Base-by-base conservation (phyloP, 2,329 filamentous ascomycete species). In the Bertia moriformis region DNA sequence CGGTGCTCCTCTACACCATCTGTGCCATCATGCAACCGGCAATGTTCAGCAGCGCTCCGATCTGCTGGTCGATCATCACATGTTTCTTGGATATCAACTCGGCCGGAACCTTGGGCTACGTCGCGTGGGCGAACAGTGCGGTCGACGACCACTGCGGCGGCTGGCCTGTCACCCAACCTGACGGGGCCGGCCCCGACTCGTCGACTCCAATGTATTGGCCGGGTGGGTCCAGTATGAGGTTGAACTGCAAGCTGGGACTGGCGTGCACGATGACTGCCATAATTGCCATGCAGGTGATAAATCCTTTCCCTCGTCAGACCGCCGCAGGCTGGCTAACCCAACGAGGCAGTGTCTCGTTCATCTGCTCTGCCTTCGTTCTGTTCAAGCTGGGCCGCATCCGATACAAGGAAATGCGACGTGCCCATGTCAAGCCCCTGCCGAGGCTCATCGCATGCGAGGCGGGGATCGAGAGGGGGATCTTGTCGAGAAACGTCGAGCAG, bases 301-400 rank as follows among this genome's bases (percentile, higher is more conserved):
- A n/a, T n/a, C n/a, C n/a, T n/a, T n/a, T n/a, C n/a, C n/a, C n/a
- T n/a, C n/a, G n/a, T n/a, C n/a, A n/a, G n/a, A n/a, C n/a, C n/a
- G n/a, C n/a, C n/a, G n/a, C n/a, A n/a, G n/a, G n/a, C n/a, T n/a
- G n/a, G n/a, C n/a, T n/a, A n/a, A n/a, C n/a, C n/a, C n/a, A n/a
- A n/a, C n/a, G n/a, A n/a, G n/a, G n/a, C n/a, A 83, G 77, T 38
- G 57, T 83, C 61, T 77, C 89, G 59, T 91, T 89, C 67, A 53
- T 85, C 49, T 52, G 84, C 51, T 84, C 83, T 38, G 74, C 83
- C 39, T 54, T 78, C 42, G 65, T 82, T 45, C 83, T 89, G 51
- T 46, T 85, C 38, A 65, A 69, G 38, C 71, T 89, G 36, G 71
- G 72, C 48, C 75, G 78, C 43, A 68, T 83, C 57, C 80, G 83